These are phyloP conservation scores for Zymoseptoria tritici DNA, from an alignment of 2,329 filamentous ascomycete species.

Conservation along the genomic window DNA sequence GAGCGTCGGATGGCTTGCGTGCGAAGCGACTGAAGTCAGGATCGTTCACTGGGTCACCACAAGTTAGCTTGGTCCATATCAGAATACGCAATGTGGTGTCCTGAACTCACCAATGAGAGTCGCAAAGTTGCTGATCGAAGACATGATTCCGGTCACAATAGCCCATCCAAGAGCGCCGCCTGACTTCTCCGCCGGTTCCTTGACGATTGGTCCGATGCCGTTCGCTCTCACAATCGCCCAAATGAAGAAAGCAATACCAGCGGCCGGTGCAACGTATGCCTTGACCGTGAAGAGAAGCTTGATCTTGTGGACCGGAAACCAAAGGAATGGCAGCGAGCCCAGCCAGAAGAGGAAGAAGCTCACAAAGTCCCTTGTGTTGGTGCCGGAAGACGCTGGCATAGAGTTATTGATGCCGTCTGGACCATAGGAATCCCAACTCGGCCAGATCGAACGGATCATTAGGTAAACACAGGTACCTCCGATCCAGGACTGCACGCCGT, in stretches of 20 bases:
- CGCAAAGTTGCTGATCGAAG: conserved; percentile 81
- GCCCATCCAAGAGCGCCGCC: conserved; percentile 72
- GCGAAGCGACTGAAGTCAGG: conserved; percentile 77
- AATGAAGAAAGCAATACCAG: conserved; percentile 78
- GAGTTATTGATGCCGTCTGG: conserved; percentile 51
- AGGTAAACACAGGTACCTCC: conserved; percentile 74
- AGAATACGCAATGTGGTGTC: conserved; percentile 22
- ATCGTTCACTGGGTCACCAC: background rate
- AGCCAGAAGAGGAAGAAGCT: conserved; percentile 88
- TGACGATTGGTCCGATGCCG: conserved; percentile 74
- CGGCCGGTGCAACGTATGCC: conserved; percentile 71
- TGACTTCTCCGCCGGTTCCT: conserved; percentile 54
- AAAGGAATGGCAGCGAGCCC: conserved; percentile 71
- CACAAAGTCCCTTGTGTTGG: conserved; percentile 65
- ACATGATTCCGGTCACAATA: conserved; percentile 80
- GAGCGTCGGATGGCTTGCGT: conserved; percentile 62
- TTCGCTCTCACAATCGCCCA: conserved; percentile 79
- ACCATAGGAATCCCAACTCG: conserved; percentile 38
- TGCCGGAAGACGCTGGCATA: conserved; percentile 58
- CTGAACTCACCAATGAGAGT: conserved; percentile 58
- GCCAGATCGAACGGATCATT: conserved; percentile 85
- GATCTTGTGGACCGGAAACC: conserved; percentile 83
- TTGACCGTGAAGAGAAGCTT: conserved; percentile 92
- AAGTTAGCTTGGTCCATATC: background rate
- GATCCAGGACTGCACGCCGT: conserved; percentile 78